Conservation (phyloP, 2,329 filamentous ascomycete genomes). For the Claviceps pazoutovae region DNA sequence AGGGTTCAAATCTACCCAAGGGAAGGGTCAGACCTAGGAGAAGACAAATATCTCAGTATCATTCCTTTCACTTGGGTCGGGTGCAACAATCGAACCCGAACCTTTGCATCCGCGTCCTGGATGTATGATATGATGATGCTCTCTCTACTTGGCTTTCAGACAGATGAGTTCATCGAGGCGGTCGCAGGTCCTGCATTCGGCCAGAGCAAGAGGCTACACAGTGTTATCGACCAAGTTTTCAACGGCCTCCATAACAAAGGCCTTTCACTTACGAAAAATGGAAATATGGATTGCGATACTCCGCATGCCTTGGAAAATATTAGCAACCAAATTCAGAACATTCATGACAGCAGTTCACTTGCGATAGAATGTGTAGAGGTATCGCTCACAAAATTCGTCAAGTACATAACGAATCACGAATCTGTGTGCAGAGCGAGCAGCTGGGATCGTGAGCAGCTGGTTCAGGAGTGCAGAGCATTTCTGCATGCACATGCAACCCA, state of each 20-base stretch:
- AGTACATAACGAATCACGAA: background rate
- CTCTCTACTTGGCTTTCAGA: constrained; percentile 3
- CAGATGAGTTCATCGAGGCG: constrained; percentile 7
- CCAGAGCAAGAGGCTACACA: background rate
- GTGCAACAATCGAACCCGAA: constrained; percentile 2
- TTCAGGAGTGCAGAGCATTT: background rate
- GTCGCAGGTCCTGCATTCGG: constrained; percentile 1
- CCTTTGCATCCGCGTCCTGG: background rate
- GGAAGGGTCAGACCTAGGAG: background rate
- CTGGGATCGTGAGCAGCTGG: background rate
- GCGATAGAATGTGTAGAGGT: background rate
- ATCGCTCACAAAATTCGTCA: background rate
- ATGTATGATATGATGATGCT: constrained; percentile 7
- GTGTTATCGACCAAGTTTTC: background rate
- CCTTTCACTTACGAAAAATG: background rate
- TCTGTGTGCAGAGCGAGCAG: background rate
- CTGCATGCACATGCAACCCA: constrained; percentile 2
- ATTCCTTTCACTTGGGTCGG: constrained; percentile 7
- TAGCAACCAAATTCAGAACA: background rate
- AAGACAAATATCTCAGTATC: constrained; percentile 5
- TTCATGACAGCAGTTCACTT: background rate
- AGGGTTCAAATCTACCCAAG: background rate
- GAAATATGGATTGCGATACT: background rate
- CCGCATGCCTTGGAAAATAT: background rate
- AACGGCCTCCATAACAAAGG: too few relatives aligned